These are phyloP conservation scores for Fusarium sp. DNA, from an alignment of 2,329 filamentous ascomycete species.

Conservation along the genomic window DNA sequence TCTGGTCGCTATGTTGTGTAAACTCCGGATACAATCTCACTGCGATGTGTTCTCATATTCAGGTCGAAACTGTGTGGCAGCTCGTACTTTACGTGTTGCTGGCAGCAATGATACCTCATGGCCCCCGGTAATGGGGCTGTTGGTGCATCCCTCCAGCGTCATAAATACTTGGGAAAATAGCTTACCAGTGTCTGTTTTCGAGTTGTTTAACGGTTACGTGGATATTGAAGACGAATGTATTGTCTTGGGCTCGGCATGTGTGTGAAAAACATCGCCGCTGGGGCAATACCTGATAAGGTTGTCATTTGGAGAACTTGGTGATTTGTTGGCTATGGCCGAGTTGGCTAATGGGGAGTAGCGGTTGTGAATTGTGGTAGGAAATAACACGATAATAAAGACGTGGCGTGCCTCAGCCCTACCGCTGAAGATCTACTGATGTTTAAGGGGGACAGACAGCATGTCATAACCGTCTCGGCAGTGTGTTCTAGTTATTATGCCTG, in stretches of 20 bases:
- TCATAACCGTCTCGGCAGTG: background rate
- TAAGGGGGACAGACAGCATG: background rate
- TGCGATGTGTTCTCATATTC: background rate
- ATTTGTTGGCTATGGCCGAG: background rate
- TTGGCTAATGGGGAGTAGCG: background rate
- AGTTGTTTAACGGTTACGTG: background rate
- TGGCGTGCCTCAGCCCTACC: background rate
- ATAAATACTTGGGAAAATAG: background rate
- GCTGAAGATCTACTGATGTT: background rate
- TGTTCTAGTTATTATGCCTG: background rate
- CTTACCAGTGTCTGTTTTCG: background rate
- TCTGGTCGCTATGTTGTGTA: background rate
- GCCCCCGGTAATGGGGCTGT: background rate
- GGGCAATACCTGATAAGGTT: background rate
- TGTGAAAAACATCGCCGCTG: no score
- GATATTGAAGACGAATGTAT: background rate
- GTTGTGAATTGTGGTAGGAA: background rate
- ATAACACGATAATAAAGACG: constrained; percentile 15
- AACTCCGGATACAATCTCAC: background rate
- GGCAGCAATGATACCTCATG: background rate
- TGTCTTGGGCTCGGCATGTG: background rate
- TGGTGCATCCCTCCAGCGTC: background rate
- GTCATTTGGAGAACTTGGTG: background rate
- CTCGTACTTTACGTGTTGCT: background rate
- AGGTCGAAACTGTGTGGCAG: background rate